Evolutionary conservation across 257 asterid genomes (phyloP).

Genomic region (Solanum habrochaites): DNA sequence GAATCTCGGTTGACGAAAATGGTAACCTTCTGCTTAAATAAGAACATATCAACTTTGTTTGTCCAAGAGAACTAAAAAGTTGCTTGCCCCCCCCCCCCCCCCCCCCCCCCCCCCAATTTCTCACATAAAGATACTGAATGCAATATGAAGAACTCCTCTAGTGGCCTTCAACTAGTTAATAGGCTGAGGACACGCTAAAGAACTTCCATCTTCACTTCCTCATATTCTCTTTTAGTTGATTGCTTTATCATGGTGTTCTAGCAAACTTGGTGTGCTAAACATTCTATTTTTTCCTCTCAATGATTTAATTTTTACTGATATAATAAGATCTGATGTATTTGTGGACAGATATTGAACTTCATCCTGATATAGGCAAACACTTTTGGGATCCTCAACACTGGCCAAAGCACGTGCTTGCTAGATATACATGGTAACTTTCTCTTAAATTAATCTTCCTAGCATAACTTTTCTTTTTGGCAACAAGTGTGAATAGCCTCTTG

Average conservation of each 20-base stretch:
- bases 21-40: background rate
- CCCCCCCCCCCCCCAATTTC: no score
- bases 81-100: background rate
- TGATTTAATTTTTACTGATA: background rate
- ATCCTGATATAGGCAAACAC: constrained; percentile 69
- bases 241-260: background rate
- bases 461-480: background rate
- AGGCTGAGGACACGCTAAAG: background rate
- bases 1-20: background rate
- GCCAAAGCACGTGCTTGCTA: constrained; percentile 89
- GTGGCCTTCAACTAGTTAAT: background rate
- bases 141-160: background rate
- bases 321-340: constrained; percentile 1
- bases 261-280: background rate
- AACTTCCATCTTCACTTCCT: background rate
- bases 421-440: constrained; percentile 74
- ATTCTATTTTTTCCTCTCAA: background rate
- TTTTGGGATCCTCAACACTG: constrained; percentile 94
- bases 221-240: background rate
- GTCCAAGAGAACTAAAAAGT: background rate
- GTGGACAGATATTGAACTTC: constrained; percentile 72
- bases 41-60: background rate
- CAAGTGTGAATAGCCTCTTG: background rate
- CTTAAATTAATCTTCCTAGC: background rate
- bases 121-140: background rate